Base-by-base conservation (phyloP, 2,329 filamentous ascomycete species). In the Fusarium pilosicola region DNA sequence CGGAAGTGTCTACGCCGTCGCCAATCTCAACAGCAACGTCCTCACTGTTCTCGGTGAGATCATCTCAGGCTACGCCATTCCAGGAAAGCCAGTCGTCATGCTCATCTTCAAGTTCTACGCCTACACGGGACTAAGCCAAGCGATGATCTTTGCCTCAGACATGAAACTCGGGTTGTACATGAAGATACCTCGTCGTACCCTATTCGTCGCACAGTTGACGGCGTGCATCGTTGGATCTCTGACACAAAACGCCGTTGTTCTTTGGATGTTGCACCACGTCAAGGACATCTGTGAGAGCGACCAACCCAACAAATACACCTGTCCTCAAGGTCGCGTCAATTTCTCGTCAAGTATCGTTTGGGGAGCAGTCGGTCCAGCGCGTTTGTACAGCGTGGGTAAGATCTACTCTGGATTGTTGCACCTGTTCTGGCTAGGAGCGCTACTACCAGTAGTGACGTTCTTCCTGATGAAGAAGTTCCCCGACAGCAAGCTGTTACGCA, bases 41-140 rank as follows among this genome's bases (percentile, higher is more conserved):
- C 61, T 63, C 1, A 61, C 61, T 0, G 61, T 63, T 0, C 55
- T 63, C 0, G 61, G 61, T 0, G 61, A 63, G 17, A 61, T 63
- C 1, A 61, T 63, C 1, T 61, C 55, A 4, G 61, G 61, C 10
- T 63, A 63, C 1, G 41, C 55, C 1, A 63, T 63, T 4, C 61
- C 61, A 0, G 61, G 61, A 17, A 63, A 63, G 24, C 61, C 61
- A 6, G 55, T 63, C 1, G 61, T 61, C 3, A 63, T 63, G 55
- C 9, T 63, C 0, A 61, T 63, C 18, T 63, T 63, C 44, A 63
- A 63, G 13, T 63, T 63, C 36, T 63, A 63, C 28, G 55, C 61
- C 0, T 63, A 63, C 30, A 63, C 61, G 0, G 61, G 61, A 12
- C 10, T 63, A 0, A 61, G 61, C 2, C 55, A 63, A 5, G 61